These are phyloP conservation scores for Isoetes taiwanensis DNA, from an alignment of 75 land plant species.

Conservation along the genomic window DNA sequence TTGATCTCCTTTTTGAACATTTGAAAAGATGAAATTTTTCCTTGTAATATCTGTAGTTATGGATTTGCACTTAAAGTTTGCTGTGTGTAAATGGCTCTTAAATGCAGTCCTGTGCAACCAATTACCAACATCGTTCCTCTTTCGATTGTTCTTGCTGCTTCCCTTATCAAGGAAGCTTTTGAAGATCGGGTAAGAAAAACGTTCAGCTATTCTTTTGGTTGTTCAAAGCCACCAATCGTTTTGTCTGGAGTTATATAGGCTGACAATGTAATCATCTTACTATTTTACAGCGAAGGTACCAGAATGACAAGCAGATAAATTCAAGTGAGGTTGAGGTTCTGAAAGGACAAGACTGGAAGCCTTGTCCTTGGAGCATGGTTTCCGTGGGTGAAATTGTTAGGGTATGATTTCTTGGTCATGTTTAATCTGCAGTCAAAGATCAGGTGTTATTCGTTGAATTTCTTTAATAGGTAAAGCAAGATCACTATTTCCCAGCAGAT, in stretches of 20 bases:
- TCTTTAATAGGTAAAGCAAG: conserved; percentile 61
- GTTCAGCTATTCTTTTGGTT: not conserved
- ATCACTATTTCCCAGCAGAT: conserved; percentile 93
- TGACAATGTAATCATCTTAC: conserved; percentile 5
- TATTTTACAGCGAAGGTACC: conserved; percentile 64
- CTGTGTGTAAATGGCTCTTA: no score
- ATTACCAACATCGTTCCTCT: conserved; percentile 86
- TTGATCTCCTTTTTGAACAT: not conserved
- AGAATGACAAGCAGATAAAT: conserved; percentile 72
- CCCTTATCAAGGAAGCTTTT: conserved; percentile 93
- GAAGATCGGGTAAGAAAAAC: conserved; percentile 80
- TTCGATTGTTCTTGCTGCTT: conserved; percentile 69
- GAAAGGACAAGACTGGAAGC: conserved; percentile 52
- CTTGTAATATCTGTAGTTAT: no score
- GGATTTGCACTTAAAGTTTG: no score
- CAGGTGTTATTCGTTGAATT: not conserved
- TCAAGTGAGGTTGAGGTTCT: conserved; percentile 54
- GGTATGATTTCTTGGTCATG: conserved; percentile 37
- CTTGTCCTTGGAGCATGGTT: conserved; percentile 70
- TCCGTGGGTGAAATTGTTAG: conserved; percentile 85
- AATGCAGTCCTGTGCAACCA: conserved; percentile 89
- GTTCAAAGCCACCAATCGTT: not conserved
- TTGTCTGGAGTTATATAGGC: not conserved
- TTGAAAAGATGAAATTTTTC: not conserved
- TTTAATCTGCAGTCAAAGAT: no score